Base-by-base conservation (phyloP, 345 rosid species). In the Eucalyptus regnans region DNA sequence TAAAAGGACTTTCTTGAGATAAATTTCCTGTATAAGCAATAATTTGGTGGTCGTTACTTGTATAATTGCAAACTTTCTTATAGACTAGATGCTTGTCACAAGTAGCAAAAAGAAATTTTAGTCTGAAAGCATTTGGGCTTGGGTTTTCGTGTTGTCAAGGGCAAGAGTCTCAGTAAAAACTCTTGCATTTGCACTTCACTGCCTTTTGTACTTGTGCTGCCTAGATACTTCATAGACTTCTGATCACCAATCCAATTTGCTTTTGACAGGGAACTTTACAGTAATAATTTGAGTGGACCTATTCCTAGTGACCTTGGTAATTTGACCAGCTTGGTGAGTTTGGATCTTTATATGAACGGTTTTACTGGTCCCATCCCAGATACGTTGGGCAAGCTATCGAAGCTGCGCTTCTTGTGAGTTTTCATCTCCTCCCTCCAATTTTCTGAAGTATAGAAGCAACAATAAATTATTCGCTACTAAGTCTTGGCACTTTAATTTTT, bases 341-440 rank as follows among this genome's bases (percentile, higher is more conserved):
- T 98, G 97, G 99, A 98, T 95, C 99, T 98, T 88, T 98, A 98
- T 95, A 90, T 98, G 93, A 98, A 98, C 92, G 91, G 94, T 91
- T 98, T 98, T 91, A 91, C 92, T 41, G 99, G 99, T 91, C 98
- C 96, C 86, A 97, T 98, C 41, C 99, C 99, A 0, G 97, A 93
- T 89, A 90, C 99, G 22, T 90, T 98, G 91, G 98, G 99, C 60
- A 98, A 93, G 91, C 95, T 98, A 88, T 95, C 99, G 64, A 98
- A 96, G 91, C 92, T 98, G 90, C 94, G 99, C 49, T 98, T 98
- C 92, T 98, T 98, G 99, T 98, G 92, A 96, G 99, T 93, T 68
- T 86, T 71, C 17, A 17, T 49, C 43, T 58, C 33, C 81, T 52
- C 41, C 33, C 83, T 12, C 29, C 50, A 49, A 46, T n/a, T 62